Evolutionary conservation across 225 moss, liverwort and hornwort species (phyloP).

Genomic region (Anthoceros angustus): DNA sequence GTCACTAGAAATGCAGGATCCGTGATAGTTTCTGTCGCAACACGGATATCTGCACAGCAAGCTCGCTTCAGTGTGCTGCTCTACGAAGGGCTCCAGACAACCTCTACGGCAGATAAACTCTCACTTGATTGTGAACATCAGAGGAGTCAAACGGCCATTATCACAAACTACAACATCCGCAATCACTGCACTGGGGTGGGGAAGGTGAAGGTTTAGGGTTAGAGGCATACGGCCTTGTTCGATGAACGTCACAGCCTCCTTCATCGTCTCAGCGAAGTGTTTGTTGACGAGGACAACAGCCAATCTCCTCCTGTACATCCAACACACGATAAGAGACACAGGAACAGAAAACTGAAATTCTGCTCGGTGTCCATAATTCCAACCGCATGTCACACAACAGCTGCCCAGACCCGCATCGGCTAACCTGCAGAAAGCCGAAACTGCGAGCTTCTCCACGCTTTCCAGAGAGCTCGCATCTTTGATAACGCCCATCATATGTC

Average conservation of each 20-base stretch:
- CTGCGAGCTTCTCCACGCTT: constrained; percentile 65
- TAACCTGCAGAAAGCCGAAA: constrained; percentile 66
- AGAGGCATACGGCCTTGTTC: constrained; percentile 81
- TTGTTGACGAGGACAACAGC: constrained; percentile 67
- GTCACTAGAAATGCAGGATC: constrained; percentile 81
- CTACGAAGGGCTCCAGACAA: neutral
- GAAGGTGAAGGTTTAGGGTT: neutral
- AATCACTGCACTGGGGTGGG: neutral
- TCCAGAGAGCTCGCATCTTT: constrained; percentile 61
- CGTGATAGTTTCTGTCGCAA: constrained; percentile 75
- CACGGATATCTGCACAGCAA: constrained; percentile 41
- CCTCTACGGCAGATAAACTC: neutral
- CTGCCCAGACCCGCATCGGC: neutral
- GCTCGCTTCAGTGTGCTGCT: neutral
- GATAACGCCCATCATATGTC: constrained; percentile 70
- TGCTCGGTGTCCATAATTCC: neutral
- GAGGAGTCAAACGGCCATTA: neutral
- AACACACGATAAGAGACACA: neutral
- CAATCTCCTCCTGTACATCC: constrained; percentile 34
- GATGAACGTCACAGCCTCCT: constrained; percentile 82
- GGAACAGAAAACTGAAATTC: neutral
- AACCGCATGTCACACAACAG: neutral
- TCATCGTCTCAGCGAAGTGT: constrained; percentile 81
- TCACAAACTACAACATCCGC: neutral
- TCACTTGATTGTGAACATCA: neutral